These are phyloP conservation scores for Fistulifera pelliculosa DNA, from an alignment of 108 stramenopile genomes.

Conservation along the genomic window DNA sequence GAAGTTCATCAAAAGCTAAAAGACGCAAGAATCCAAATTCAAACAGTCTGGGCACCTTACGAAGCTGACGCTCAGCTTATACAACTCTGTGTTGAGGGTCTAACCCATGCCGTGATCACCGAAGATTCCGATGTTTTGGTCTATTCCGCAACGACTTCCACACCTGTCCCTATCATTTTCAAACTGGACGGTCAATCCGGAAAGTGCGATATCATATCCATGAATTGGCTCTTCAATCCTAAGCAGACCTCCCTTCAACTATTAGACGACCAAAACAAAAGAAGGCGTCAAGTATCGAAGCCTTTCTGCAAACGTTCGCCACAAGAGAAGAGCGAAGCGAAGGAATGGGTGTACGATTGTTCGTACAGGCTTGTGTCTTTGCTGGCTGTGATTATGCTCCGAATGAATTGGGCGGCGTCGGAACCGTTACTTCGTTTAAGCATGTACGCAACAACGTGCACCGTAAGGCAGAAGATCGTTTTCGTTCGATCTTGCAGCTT, in stretches of 20 bases:
- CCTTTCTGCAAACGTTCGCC: constrained; percentile 36
- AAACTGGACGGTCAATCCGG: constrained; percentile 71
- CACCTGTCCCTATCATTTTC: constrained; percentile 63
- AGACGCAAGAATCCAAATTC: constrained; percentile 28
- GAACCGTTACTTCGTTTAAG: constrained; percentile 86
- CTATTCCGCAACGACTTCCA: constrained; percentile 50
- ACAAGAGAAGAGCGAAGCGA: constrained; percentile 27
- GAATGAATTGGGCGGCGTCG: constrained; percentile 69
- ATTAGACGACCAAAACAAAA: constrained; percentile 2
- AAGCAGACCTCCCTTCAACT: constrained; percentile 4
- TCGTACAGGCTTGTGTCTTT: constrained; percentile 89
- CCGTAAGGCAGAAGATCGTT: constrained; percentile 32
- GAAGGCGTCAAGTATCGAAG: constrained; percentile 25
- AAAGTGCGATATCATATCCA: constrained; percentile 62
- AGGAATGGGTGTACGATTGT: constrained; percentile 71
- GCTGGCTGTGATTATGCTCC: constrained; percentile 95
- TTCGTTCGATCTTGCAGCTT: constrained; percentile 37
- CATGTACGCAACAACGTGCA: constrained; percentile 54
- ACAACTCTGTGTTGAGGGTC: constrained; percentile 64
- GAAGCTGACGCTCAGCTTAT: constrained; percentile 97
- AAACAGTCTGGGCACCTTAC: constrained; percentile 78
- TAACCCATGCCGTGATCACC: constrained; percentile 82
- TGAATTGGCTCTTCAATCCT: constrained; percentile 66
- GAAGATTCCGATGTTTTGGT: constrained; percentile 87
- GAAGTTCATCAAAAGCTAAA: constrained; percentile 13